Evolutionary conservation across 306 rosid genomes (phyloP).

Genomic region (cucumber (Cucumis sativus)): DNA sequence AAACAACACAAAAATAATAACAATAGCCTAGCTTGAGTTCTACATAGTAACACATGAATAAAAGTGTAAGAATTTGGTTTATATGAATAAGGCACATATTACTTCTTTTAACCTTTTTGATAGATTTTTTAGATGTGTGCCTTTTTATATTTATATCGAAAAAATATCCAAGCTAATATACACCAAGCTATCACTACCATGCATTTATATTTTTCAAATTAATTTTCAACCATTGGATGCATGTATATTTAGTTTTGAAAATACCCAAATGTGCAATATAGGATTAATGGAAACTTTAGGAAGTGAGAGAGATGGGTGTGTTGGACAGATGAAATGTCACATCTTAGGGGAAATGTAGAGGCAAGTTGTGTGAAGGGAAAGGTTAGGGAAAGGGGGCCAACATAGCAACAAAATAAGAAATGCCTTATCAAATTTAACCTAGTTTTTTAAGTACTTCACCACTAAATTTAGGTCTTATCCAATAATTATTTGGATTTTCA

Average conservation of each 20-base stretch:
- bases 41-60: background rate
- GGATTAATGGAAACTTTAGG: background rate
- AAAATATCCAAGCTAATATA: background rate
- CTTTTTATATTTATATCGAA: background rate
- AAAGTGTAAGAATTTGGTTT: background rate
- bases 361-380: conserved; percentile 1
- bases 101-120: too few relatives aligned
- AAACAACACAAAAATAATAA: too few relatives aligned
- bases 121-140: background rate
- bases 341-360: background rate
- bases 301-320: background rate
- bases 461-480: too few relatives aligned
- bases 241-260: background rate
- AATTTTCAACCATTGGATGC: background rate
- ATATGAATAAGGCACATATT: background rate
- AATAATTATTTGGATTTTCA: too few relatives aligned
- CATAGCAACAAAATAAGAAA: background rate
- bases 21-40: too few relatives aligned
- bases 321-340: conserved; percentile 5
- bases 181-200: background rate
- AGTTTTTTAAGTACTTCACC: background rate
- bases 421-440: background rate
- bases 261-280: background rate
- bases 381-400: background rate
- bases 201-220: background rate